phyloP scores from a whole-genome alignment of 2,329 filamentous ascomycete species.

The Epichloe uncinata region DNA sequence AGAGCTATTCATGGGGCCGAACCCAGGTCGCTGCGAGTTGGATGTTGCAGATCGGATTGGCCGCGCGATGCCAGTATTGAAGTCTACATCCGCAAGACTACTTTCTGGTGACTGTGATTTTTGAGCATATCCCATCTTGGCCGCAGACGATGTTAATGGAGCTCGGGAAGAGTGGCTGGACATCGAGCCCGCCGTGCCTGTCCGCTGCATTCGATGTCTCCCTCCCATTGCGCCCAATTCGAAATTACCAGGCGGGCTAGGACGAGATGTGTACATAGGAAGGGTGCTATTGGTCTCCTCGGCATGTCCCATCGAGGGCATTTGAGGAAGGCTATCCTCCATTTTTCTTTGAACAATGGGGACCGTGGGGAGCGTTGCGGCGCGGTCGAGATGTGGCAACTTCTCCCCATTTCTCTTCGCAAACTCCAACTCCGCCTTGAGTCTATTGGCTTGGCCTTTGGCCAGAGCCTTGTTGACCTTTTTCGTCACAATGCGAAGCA shows the following conservation, averaged over 20 bases:
- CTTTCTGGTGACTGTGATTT: slow-evolving; percentile 25
- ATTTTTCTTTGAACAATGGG: slow-evolving; percentile 23
- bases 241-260: slow-evolving; percentile 37
- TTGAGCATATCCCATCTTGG: slow-evolving; percentile 41
- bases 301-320: slow-evolving; percentile 45
- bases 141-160: slow-evolving; percentile 46
- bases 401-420: slow-evolving; percentile 42
- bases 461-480: slow-evolving; percentile 84
- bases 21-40: slow-evolving; percentile 17
- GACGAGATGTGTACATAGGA: slow-evolving; percentile 48
- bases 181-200: slow-evolving; percentile 41
- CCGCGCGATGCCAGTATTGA: slow-evolving; percentile 9
- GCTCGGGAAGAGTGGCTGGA: slow-evolving; percentile 52
- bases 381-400: slow-evolving; percentile 30
- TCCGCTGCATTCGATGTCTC: slow-evolving; percentile 34
- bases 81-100: slow-evolving; percentile 17
- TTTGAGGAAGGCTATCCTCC: slow-evolving; percentile 38
- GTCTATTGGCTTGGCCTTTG: slow-evolving; percentile 54
- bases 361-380: slow-evolving; percentile 56
- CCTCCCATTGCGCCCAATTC: slow-evolving; percentile 41
- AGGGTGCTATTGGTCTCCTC: slow-evolving; percentile 50
- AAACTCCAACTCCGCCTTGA: slow-evolving; percentile 35
- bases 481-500: slow-evolving; percentile 70
- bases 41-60: slow-evolving; percentile 23
- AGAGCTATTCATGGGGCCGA: slow-evolving; percentile 8